Percentiles rank a stretch among this genome's conserved stretches.
Conservation (phyloP, 345 rosid species). For the Draba incana region DNA sequence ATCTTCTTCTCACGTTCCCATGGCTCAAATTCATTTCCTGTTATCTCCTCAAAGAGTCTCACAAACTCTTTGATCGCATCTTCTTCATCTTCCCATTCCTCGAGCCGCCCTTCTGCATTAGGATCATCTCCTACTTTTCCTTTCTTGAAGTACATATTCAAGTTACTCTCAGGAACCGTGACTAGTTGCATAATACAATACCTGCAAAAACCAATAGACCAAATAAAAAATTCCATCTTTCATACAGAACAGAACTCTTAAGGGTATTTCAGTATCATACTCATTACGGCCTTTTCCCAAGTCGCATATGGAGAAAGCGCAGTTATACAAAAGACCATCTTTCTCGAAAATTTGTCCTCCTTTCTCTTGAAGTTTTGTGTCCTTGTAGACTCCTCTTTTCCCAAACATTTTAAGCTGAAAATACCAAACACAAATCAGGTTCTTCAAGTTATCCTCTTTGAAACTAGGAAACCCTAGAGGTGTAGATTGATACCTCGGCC, state of each 20-base stretch:
- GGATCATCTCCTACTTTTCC: slow-evolving; percentile 71
- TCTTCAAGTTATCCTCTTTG: neutral
- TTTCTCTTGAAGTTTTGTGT: slow-evolving; percentile 54
- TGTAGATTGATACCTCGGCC: slow-evolving; percentile 45
- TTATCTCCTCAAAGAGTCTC: slow-evolving; percentile 67
- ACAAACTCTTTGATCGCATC: slow-evolving; percentile 67
- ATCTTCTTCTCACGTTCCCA: slow-evolving; percentile 86
- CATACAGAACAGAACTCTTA: fast-evolving
- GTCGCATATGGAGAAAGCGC: slow-evolving; percentile 75
- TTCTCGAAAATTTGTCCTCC: slow-evolving; percentile 63
- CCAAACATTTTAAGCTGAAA: slow-evolving; percentile 75
- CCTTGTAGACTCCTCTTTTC: slow-evolving; percentile 70
- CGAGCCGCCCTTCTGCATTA: slow-evolving; percentile 66
- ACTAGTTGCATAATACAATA: slow-evolving; percentile 75
- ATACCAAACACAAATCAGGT: neutral
- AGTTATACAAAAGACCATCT: slow-evolving; percentile 71
- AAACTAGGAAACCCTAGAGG: neutral
- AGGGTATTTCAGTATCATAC: slow-evolving; percentile 35
- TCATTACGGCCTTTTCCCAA: slow-evolving; percentile 63
- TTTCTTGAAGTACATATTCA: slow-evolving; percentile 72
- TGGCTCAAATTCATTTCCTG: slow-evolving; percentile 78
- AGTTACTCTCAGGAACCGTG: slow-evolving; percentile 53
- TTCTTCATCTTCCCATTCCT: slow-evolving; percentile 64
- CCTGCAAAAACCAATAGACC: slow-evolving; percentile 36
- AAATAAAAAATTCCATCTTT: neutral